phyloP scores from a whole-genome alignment of 169 alveolate genomes.

The Eimeria maxima region DNA sequence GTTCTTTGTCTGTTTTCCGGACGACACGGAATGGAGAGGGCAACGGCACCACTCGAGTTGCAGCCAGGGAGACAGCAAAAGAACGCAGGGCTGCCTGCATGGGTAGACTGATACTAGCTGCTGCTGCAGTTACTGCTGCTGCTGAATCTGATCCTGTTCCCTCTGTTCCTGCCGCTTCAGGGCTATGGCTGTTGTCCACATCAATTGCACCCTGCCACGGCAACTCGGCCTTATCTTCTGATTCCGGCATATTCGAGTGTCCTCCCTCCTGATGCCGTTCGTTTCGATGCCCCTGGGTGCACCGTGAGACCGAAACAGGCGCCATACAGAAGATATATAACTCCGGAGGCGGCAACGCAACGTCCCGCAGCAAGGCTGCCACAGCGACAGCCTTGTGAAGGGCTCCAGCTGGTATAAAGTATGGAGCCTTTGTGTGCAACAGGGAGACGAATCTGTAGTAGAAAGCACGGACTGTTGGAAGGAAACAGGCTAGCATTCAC shows the following conservation, averaged over 20 bases:
- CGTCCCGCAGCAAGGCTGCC: slow-evolving; percentile 48
- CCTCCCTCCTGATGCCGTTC: slow-evolving; percentile 25
- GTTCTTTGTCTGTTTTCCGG: background rate
- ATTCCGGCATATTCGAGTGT: background rate
- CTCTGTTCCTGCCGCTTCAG: background rate
- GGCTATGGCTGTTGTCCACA: background rate
- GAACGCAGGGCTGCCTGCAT: slow-evolving; percentile 74
- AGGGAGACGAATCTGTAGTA: slow-evolving; percentile 13
- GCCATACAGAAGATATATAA: slow-evolving; percentile 40
- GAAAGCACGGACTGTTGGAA: background rate
- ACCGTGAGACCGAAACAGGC: slow-evolving; percentile 30
- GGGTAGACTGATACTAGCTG: slow-evolving; percentile 71
- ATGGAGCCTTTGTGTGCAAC: slow-evolving; percentile 38
- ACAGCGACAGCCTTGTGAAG: slow-evolving; percentile 69
- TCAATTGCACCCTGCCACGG: background rate
- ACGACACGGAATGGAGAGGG: slow-evolving; percentile 75
- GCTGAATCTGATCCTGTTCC: background rate
- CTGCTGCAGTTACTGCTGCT: slow-evolving; percentile 42
- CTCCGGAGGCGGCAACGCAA: slow-evolving; percentile 54
- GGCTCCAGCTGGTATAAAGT: slow-evolving; percentile 57
- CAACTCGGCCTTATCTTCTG: background rate
- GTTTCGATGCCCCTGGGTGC: background rate
- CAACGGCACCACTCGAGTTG: slow-evolving; percentile 76
- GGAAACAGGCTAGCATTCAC: background rate
- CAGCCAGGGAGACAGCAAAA: slow-evolving; percentile 75